Evolutionary conservation across 495 filamentous ascomycete genomes (phyloP).

Genomic region (Sabuloglossum arenarium): DNA sequence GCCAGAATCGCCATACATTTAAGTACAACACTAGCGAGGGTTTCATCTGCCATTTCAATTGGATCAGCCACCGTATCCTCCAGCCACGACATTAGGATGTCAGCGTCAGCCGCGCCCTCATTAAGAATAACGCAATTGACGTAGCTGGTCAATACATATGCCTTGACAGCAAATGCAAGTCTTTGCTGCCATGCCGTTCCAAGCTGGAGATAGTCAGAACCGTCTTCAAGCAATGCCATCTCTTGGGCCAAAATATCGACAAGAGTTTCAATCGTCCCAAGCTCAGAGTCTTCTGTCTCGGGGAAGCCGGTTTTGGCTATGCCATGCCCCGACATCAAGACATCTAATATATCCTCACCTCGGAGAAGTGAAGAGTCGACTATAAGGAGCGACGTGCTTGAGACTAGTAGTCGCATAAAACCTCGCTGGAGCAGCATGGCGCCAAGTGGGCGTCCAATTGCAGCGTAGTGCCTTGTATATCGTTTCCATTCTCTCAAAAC

Average conservation of each 20-base stretch:
- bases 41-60: conserved; percentile 57
- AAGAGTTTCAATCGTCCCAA: conserved; percentile 16
- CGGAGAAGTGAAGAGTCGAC: conserved; percentile 35
- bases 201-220: conserved; percentile 69
- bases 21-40: conserved; percentile 51
- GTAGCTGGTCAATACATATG: conserved; percentile 58
- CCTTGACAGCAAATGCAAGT: conserved; percentile 70
- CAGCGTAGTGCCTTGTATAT: conserved; percentile 63
- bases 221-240: conserved; percentile 71
- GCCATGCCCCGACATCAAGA: conserved; percentile 33
- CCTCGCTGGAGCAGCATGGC: conserved; percentile 80
- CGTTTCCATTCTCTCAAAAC: conserved; percentile 57
- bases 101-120: conserved; percentile 57
- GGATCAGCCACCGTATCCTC: conserved; percentile 56
- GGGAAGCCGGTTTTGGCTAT: conserved; percentile 13
- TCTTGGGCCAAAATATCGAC: conserved; percentile 58
- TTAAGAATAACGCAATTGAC: conserved; percentile 65
- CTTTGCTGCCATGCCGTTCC: conserved; percentile 72
- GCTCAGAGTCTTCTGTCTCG: background rate
- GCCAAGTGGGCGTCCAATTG: conserved; percentile 56
- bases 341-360: conserved; percentile 46
- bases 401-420: conserved; percentile 66
- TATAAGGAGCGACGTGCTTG: conserved; percentile 51
- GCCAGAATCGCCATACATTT: conserved; percentile 68
- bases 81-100: conserved; percentile 71